phyloP scores from a whole-genome alignment of 106 monocot species.

The Dendrobium chrysotoxum region DNA sequence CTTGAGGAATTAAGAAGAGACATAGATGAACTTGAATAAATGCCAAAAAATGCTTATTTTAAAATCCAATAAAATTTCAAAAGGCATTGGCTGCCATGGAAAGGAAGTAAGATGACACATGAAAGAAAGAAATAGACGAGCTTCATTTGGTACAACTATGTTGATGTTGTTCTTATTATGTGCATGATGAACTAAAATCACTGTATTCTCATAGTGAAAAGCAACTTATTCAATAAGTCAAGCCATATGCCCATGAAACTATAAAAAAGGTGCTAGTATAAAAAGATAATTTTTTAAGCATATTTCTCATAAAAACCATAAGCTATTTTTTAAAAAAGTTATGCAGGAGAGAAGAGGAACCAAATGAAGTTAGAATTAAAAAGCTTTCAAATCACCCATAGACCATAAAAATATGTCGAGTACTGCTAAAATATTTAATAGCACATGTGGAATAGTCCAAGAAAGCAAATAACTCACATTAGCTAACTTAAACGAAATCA shows the following conservation, averaged over 20 bases:
- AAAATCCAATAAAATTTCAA: background rate
- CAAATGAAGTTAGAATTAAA: background rate
- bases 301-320: background rate
- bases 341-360: background rate
- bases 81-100: background rate
- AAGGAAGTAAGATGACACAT: background rate
- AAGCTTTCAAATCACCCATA: background rate
- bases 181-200: background rate
- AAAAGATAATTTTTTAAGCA: background rate
- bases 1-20: background rate
- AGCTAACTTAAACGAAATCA: background rate
- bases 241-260: background rate
- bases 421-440: background rate
- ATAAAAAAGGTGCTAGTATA: background rate
- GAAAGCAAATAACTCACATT: background rate
- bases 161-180: background rate
- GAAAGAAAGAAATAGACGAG: background rate
- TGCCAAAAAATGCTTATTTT: background rate
- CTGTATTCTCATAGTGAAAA: background rate
- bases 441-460: background rate
- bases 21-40: background rate
- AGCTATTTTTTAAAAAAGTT: background rate
- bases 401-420: background rate
- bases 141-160: background rate
- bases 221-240: background rate